Percentiles rank a stretch among this genome's conserved stretches.
Conservation (phyloP, 768 basidiomycete species). For the Mycena metata region DNA sequence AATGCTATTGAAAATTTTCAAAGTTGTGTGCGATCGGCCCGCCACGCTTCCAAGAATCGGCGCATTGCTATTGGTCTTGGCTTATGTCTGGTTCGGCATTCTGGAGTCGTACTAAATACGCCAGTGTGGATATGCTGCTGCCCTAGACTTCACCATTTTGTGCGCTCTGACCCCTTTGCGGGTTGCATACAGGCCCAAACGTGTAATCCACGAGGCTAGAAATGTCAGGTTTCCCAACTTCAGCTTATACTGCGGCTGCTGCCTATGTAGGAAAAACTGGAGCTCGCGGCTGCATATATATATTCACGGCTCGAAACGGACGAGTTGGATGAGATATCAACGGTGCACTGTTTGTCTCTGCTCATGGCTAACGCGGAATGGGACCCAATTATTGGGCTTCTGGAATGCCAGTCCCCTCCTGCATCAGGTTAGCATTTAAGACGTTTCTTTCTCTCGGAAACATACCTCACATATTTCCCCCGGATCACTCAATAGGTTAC, state of each 20-base stretch:
- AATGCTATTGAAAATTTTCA: too few relatives aligned
- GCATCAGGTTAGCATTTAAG: constrained; percentile 54
- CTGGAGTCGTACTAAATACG: too few relatives aligned
- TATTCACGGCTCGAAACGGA: constrained; percentile 59
- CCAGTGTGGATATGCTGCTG: neutral
- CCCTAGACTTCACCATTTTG: neutral
- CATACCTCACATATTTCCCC: too few relatives aligned
- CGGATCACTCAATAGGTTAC: constrained; percentile 64
- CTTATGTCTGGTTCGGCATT: neutral
- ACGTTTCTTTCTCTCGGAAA: too few relatives aligned
- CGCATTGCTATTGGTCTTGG: constrained; percentile 10
- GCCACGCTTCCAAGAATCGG: neutral
- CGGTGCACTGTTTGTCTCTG: constrained; percentile 48
- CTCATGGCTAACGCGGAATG: neutral
- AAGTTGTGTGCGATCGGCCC: constrained; percentile 7
- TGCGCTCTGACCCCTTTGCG: too few relatives aligned
- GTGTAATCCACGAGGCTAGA: too few relatives aligned
- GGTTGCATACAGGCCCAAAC: too few relatives aligned
- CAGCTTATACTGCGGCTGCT: too few relatives aligned
- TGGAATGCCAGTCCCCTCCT: constrained; percentile 60
- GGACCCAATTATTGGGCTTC: constrained; percentile 49
- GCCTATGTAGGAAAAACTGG: too few relatives aligned
- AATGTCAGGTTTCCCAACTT: too few relatives aligned
- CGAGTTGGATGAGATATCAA: constrained; percentile 68
- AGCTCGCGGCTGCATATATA: too few relatives aligned